phyloP scores from a whole-genome alignment of 805 yeast species.

The Cyberlindnera lachancei region DNA sequence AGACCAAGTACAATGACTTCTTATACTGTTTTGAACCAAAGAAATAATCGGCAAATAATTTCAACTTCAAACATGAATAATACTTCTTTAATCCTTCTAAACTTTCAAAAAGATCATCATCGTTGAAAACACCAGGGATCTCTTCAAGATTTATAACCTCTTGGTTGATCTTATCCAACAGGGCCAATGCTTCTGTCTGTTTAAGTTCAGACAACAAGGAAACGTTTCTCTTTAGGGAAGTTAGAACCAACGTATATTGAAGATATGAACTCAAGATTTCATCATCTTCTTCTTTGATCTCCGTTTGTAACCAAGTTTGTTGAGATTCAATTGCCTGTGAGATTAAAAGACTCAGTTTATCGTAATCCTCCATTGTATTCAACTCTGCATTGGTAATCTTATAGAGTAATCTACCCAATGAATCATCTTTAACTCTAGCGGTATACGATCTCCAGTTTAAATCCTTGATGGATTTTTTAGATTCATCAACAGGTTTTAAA shows the following conservation, averaged over 20 bases:
- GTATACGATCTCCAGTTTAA: slow-evolving; percentile 52
- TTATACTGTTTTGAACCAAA: slow-evolving; percentile 31
- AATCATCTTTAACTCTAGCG: slow-evolving; percentile 63
- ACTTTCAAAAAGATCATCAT: slow-evolving; percentile 55
- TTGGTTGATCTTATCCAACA: slow-evolving; percentile 35
- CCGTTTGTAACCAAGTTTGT: slow-evolving; percentile 43
- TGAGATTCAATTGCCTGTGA: slow-evolving; percentile 61
- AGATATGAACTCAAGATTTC: slow-evolving; percentile 73
- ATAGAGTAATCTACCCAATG: slow-evolving; percentile 55
- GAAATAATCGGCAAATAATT: slow-evolving; percentile 39
- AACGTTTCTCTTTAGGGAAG: slow-evolving; percentile 68
- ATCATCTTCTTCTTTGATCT: slow-evolving; percentile 43
- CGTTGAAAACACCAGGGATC: slow-evolving; percentile 88
- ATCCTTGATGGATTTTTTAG: slow-evolving; percentile 33
- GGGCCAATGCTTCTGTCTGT: slow-evolving; percentile 29
- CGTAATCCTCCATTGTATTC: slow-evolving; percentile 40
- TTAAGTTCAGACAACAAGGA: slow-evolving; percentile 16
- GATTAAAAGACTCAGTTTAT: slow-evolving; percentile 55
- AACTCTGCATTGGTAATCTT: slow-evolving; percentile 29
- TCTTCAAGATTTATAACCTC: slow-evolving; percentile 59
- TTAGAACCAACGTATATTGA: slow-evolving; percentile 56
- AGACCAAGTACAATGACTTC: slow-evolving; percentile 41
- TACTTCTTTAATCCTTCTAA: slow-evolving; percentile 42
- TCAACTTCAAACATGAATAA: slow-evolving; percentile 38
- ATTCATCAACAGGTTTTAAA: slow-evolving; percentile 11